Conservation (phyloP, 2,329 filamentous ascomycete genomes). For the Colletotrichum gloeosporioides region DNA sequence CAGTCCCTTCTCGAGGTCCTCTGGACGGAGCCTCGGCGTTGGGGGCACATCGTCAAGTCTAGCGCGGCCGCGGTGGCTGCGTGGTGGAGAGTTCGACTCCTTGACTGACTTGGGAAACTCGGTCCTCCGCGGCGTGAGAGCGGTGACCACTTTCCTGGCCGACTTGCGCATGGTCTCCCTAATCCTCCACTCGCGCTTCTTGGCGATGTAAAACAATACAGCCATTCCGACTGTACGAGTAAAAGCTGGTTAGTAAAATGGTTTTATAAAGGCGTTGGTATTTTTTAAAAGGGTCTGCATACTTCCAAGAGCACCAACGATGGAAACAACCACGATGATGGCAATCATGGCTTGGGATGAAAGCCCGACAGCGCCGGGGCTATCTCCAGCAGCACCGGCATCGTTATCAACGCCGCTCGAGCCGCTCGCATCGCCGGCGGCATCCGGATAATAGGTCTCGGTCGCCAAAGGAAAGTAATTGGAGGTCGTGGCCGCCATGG, state of each 20-base stretch:
- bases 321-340: constrained; percentile 74
- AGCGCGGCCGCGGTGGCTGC: constrained; percentile 15
- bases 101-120: constrained; percentile 67
- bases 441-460: constrained; percentile 39
- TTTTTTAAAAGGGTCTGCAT: constrained; percentile 33
- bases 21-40: constrained; percentile 58
- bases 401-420: constrained; percentile 52
- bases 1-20: constrained; percentile 66
- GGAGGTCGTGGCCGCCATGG: constrained; percentile 45
- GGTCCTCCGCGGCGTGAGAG: constrained; percentile 64
- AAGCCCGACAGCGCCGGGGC: constrained; percentile 64
- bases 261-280: not conserved
- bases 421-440: constrained; percentile 36
- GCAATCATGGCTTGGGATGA: constrained; percentile 75
- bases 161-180: constrained; percentile 75
- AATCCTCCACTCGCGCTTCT: constrained; percentile 85
- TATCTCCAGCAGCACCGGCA: constrained; percentile 70
- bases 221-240: constrained; percentile 61
- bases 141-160: constrained; percentile 64
- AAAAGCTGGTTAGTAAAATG: not conserved
- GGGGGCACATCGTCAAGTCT: constrained; percentile 59
- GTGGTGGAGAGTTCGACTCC: constrained; percentile 31
- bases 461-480: constrained; percentile 49
- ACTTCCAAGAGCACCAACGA: constrained; percentile 74
- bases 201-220: constrained; percentile 78